Evolutionary conservation across 225 moss, liverwort and hornwort species (phyloP).

Genomic region (Sphagnum tenellum): DNA sequence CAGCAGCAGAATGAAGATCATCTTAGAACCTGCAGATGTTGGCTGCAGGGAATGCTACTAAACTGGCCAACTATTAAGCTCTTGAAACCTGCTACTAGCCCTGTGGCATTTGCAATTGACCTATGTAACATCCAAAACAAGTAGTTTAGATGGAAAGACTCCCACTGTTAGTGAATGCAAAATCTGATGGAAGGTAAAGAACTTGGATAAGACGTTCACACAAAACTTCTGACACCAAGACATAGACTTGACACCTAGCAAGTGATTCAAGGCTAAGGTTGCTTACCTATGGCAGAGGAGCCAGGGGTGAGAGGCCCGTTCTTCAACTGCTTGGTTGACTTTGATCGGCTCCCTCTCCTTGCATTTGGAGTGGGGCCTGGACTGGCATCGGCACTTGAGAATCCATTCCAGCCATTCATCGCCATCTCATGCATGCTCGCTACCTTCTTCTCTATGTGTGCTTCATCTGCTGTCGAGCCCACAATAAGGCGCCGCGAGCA

Average conservation of each 20-base stretch:
- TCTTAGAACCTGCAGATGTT: no score
- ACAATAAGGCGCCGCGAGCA: no score
- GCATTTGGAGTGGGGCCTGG: constrained; percentile 22
- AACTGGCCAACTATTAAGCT: no score
- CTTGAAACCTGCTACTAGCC: no score
- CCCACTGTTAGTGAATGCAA: not conserved
- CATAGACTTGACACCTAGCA: not conserved
- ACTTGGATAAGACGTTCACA: not conserved
- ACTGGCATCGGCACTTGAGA: constrained; percentile 27
- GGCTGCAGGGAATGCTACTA: no score
- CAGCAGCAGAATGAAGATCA: not conserved
- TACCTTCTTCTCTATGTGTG: constrained; percentile 17
- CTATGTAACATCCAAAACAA: no score
- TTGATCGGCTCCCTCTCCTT: constrained; percentile 32
- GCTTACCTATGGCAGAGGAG: constrained; percentile 22
- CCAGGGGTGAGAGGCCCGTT: constrained; percentile 33
- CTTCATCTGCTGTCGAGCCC: constrained; percentile 13
- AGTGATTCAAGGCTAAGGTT: not conserved
- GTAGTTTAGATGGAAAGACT: not conserved
- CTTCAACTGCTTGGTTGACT: constrained; percentile 35
- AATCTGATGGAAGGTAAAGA: not conserved
- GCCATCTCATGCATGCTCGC: constrained; percentile 31
- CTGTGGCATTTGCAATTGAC: no score
- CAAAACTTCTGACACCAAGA: not conserved
- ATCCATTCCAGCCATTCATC: constrained; percentile 38